Conservation (phyloP, 2,329 filamentous ascomycete species). For the Fusarium agapanthi region DNA sequence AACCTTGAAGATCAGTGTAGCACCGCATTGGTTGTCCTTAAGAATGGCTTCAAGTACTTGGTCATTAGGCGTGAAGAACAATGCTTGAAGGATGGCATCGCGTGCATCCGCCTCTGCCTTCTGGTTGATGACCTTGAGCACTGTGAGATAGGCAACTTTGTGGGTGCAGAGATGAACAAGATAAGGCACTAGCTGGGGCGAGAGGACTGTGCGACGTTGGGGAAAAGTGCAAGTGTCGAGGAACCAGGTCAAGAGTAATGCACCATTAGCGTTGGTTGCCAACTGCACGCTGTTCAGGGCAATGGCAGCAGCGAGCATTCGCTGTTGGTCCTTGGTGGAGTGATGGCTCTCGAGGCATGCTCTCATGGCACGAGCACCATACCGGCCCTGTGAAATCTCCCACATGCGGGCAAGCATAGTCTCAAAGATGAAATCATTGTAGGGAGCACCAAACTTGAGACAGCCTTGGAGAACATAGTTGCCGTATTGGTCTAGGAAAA, state of each 20-base stretch:
- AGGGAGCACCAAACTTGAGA: slow-evolving; percentile 86
- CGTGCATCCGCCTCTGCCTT: slow-evolving; percentile 92
- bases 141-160: slow-evolving; percentile 97
- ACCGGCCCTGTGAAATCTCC: slow-evolving; percentile 92
- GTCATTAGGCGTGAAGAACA: slow-evolving; percentile 92
- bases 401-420: slow-evolving; percentile 94
- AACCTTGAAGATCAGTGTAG: slow-evolving; percentile 98
- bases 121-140: slow-evolving; percentile 98
- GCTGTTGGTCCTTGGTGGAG: slow-evolving; percentile 92
- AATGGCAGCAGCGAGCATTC: slow-evolving; percentile 92
- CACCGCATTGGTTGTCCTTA: slow-evolving; percentile 88
- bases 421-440: slow-evolving; percentile 97
- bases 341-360: slow-evolving; percentile 97
- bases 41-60: slow-evolving; percentile 89
- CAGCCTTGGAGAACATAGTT: slow-evolving; percentile 99
- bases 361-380: slow-evolving; percentile 94
- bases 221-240: slow-evolving; percentile 98
- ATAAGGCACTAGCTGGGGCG: slow-evolving; percentile 90
- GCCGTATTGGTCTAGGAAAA: slow-evolving; percentile 97
- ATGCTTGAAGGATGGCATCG: slow-evolving; percentile 85
- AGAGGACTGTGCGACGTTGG: slow-evolving; percentile 86
- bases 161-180: slow-evolving; percentile 96
- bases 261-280: slow-evolving; percentile 95
- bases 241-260: slow-evolving; percentile 95
- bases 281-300: slow-evolving; percentile 97